Conservation (phyloP, 192 early-diverging fungal genomes). For the Coemansia sp. region DNA sequence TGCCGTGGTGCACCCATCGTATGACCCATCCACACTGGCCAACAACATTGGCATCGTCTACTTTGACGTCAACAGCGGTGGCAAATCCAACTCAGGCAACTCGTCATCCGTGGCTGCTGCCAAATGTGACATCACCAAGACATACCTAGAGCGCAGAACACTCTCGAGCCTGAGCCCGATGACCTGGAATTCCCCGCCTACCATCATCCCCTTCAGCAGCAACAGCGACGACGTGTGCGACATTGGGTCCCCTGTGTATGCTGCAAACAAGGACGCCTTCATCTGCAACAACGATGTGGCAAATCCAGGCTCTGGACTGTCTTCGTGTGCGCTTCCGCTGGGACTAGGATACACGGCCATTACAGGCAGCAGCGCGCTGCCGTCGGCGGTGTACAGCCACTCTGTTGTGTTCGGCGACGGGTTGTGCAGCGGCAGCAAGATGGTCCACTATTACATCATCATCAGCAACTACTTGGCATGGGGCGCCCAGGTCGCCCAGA, state of each 20-base stretch:
- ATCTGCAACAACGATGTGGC: slow-evolving; percentile 20
- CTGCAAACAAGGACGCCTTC: slow-evolving; percentile 28
- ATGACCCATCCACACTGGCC: slow-evolving; percentile 20
- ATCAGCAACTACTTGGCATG: slow-evolving; percentile 37
- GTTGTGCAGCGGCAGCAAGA: slow-evolving; percentile 20
- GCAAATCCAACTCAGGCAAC: not conserved
- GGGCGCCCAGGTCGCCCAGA: slow-evolving; percentile 11
- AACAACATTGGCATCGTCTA: slow-evolving; percentile 42
- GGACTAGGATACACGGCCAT: slow-evolving; percentile 31
- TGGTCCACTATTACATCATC: slow-evolving; percentile 34
- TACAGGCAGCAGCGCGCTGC: slow-evolving; percentile 8
- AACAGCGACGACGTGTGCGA: slow-evolving; percentile 16
- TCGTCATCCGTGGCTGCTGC: not conserved
- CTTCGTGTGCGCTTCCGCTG: slow-evolving; percentile 34
- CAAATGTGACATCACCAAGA: slow-evolving; percentile 11
- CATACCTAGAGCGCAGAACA: slow-evolving; percentile 20
- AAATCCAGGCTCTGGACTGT: not conserved
- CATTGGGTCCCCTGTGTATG: slow-evolving; percentile 27
- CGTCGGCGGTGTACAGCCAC: slow-evolving; percentile 43
- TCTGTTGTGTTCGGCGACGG: slow-evolving; percentile 38
- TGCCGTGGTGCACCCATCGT: slow-evolving; percentile 24
- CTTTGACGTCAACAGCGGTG: slow-evolving; percentile 6
- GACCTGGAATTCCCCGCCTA: slow-evolving; percentile 16
- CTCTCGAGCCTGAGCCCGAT: slow-evolving; percentile 6
- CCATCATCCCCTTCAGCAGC: not conserved